Evolutionary conservation across 108 stramenopile genomes (phyloP), one percentile per base, ranked within the genome.

Genomic region (Seminavis robusta): DNA sequence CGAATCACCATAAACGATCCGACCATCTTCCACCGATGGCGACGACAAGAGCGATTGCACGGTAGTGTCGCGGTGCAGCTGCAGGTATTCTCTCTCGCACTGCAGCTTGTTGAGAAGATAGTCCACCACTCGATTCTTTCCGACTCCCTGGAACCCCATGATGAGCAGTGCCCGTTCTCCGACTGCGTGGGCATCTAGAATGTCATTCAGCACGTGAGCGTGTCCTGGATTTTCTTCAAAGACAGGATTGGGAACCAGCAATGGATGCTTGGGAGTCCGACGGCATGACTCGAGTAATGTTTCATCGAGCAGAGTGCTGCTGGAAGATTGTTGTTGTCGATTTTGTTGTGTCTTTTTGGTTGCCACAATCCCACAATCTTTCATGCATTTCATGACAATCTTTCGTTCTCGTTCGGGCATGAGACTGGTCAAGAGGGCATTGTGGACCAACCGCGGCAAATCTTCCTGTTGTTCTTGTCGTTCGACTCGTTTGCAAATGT

Each of bases 1-100:
- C 0, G 90, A 86, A 67, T 97, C 94, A 26, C 66, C 66, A 50
- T 66, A 91, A 0, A 88, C 67, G 25, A 94, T 59, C 21, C 47
- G 65, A 7, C 95, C 95, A 47, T 76, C 74, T 47, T 79, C 75
- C 2, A 97, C 56, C 4, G 80, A 53, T 15, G 94, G 94, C 9
- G 69, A 56, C 23, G 71, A 47, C 33, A 77, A 75, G 33, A 97
- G 63, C 3, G 70, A 70, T 20, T 58, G 63, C 29, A 97, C 76
- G 3, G 95, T 95, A 9, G 91, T 76, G 71, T 97, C 95, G 47
- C 95, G 67, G 61, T 97, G 95, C 2, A 97, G 79, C 57, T 97
- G 95, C 32, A 92, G 63, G 65, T 97, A 97, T 74, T 95, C 94
- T 38, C 94, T 73, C 54, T 97, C 95, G 28, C 61, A 76, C 24